phyloP scores from a whole-genome alignment of 345 rosid species.

The Eucalyptus coolabah region DNA sequence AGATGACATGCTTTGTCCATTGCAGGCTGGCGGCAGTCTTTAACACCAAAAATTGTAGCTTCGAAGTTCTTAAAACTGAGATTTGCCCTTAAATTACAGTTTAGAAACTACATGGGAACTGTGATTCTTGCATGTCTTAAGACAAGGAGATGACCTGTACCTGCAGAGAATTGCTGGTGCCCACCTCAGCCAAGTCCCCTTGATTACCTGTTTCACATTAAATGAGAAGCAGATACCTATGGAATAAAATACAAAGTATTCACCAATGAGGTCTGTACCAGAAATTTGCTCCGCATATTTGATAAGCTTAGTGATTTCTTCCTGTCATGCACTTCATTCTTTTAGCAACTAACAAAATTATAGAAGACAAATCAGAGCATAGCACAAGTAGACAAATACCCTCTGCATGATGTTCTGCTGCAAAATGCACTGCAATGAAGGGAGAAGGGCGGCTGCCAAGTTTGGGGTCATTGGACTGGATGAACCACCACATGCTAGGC shows the following conservation, averaged over 20 bases:
- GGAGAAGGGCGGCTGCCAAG: slow-evolving; percentile 39
- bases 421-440: slow-evolving; percentile 68
- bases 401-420: slow-evolving; percentile 75
- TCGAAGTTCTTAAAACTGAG: neutral
- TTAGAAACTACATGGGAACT: neutral
- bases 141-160: neutral
- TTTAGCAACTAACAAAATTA: neutral
- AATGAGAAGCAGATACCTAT: neutral
- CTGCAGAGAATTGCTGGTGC: neutral
- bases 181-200: neutral
- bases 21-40: neutral
- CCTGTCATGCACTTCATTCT: slow-evolving; percentile 37
- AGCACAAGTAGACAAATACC: slow-evolving; percentile 15
- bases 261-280: slow-evolving; percentile 28
- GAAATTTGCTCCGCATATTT: slow-evolving; percentile 65
- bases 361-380: neutral
- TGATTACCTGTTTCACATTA: neutral
- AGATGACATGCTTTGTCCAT: neutral
- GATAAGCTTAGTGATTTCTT: slow-evolving; percentile 73
- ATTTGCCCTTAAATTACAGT: neutral
- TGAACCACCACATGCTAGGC: slow-evolving; percentile 36
- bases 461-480: slow-evolving; percentile 32
- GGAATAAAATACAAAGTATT: neutral
- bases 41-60: neutral
- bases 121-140: neutral